These are phyloP conservation scores for Cutaneotrichosporon sp. DNA, from an alignment of 1,284 basidiomycete species.

Conservation along the genomic window DNA sequence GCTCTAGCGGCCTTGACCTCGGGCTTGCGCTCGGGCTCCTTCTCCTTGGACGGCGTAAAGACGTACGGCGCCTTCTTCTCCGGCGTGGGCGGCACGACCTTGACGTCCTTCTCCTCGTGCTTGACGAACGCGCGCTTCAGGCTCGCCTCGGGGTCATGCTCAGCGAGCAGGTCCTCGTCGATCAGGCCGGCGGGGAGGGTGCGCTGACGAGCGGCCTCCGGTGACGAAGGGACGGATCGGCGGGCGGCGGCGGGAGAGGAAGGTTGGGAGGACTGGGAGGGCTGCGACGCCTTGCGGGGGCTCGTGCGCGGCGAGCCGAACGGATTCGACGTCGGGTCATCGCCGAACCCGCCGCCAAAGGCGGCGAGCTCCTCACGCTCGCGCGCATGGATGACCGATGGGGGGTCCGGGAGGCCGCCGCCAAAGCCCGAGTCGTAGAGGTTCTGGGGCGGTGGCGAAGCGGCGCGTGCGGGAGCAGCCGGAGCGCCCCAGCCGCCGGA, in stretches of 20 bases:
- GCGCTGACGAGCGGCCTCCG: conserved; percentile 6
- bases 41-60: conserved; percentile 1
- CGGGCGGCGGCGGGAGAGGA: neutral
- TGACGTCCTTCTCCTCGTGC: conserved; percentile 27
- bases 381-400: conserved; percentile 47
- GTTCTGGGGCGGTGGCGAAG: conserved; percentile 1
- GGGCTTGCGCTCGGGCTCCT: neutral
- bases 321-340: conserved; percentile 12
- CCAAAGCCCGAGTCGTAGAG: conserved; percentile 3
- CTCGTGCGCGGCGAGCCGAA: conserved; percentile 5
- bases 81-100: conserved; percentile 10
- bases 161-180: conserved; percentile 48
- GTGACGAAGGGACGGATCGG: conserved; percentile 5
- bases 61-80: conserved; percentile 19
- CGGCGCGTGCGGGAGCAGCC: neutral
- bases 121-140: conserved; percentile 51
- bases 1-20: neutral
- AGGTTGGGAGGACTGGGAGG: neutral
- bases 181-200: conserved; percentile 32
- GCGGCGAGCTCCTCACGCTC: conserved; percentile 32
- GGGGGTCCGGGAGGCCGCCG: conserved; percentile 35
- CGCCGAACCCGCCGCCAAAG: conserved; percentile 7
- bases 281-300: no score
- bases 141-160: conserved; percentile 42
- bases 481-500: conserved; percentile 15